Evolutionary conservation across 768 basidiomycete species (phyloP).

Genomic region (Pleurotus pulmonarius): DNA sequence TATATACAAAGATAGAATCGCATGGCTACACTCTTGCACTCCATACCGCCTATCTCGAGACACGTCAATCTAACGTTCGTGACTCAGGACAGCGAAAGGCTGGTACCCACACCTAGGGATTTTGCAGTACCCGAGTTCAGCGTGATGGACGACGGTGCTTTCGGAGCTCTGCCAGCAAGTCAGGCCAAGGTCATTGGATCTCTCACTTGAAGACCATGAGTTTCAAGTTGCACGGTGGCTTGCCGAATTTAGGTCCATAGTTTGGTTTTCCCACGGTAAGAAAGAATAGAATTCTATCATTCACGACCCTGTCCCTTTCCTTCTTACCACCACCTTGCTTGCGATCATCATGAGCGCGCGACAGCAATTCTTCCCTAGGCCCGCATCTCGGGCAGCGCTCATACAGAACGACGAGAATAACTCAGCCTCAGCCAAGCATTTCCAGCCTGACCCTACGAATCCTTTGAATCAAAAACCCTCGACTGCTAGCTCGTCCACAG

Average conservation of each 20-base stretch:
- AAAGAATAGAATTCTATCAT: not conserved
- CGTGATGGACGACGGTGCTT: no score
- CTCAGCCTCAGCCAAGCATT: not conserved
- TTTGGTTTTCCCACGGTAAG: not conserved
- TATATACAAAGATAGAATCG: no score
- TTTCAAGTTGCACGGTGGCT: no score
- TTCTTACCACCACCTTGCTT: not conserved
- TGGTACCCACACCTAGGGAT: no score
- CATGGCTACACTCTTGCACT: no score
- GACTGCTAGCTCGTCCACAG: not conserved
- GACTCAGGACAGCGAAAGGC: no score
- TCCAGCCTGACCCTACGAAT: constrained; percentile 7
- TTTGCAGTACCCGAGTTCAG: no score
- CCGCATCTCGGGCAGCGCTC: constrained; percentile 5
- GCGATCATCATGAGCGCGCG: constrained; percentile 5
- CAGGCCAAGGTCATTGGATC: no score
- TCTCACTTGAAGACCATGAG: no score
- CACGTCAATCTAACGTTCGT: no score
- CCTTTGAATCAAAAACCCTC: constrained; percentile 7
- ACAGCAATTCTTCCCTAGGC: constrained; percentile 10
- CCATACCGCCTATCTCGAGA: no score
- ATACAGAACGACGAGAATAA: not conserved
- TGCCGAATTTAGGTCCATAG: not conserved
- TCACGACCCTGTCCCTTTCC: not conserved
- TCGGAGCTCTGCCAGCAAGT: no score